phyloP scores from a whole-genome alignment of 192 early-diverging fungal species.

The Gamsiella multidivaricata region DNA sequence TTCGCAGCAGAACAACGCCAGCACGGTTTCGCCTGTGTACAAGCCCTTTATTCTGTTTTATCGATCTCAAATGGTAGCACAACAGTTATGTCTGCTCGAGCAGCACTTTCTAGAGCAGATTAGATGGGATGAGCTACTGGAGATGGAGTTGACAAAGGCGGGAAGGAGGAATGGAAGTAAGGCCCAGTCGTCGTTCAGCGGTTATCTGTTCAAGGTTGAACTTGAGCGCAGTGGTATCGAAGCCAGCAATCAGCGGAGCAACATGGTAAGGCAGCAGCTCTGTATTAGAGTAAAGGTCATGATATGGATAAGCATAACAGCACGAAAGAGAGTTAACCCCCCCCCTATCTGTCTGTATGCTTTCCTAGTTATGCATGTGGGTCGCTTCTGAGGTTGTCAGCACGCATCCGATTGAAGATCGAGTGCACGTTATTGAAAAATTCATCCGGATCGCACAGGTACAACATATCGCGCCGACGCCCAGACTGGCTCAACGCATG shows the following conservation, averaged over 20 bases:
- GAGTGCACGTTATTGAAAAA: slow-evolving; percentile 68
- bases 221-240: slow-evolving; percentile 24
- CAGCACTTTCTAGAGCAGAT: slow-evolving; percentile 59
- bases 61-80: slow-evolving; percentile 65
- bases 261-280: slow-evolving; percentile 22
- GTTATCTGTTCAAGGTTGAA: slow-evolving; percentile 28
- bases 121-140: slow-evolving; percentile 66
- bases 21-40: background rate
- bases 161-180: slow-evolving; percentile 13
- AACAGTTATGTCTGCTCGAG: slow-evolving; percentile 66
- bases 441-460: slow-evolving; percentile 72
- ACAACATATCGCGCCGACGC: background rate
- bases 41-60: slow-evolving; percentile 58
- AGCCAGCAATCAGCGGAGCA: slow-evolving; percentile 40
- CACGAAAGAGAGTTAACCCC: too few species aligned
- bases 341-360: too few species aligned
- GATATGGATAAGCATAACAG: too few species aligned
- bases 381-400: slow-evolving; percentile 66
- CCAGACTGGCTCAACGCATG: too few species aligned
- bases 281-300: too few species aligned
- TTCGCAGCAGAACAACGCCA: background rate
- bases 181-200: slow-evolving; percentile 29
- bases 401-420: slow-evolving; percentile 55
- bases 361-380: slow-evolving; percentile 61
- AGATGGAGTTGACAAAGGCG: slow-evolving; percentile 56